Evolutionary conservation across 805 yeast genomes (phyloP), one percentile per base, ranked within the genome.

Genomic region (Lipomyces japonicus): DNA sequence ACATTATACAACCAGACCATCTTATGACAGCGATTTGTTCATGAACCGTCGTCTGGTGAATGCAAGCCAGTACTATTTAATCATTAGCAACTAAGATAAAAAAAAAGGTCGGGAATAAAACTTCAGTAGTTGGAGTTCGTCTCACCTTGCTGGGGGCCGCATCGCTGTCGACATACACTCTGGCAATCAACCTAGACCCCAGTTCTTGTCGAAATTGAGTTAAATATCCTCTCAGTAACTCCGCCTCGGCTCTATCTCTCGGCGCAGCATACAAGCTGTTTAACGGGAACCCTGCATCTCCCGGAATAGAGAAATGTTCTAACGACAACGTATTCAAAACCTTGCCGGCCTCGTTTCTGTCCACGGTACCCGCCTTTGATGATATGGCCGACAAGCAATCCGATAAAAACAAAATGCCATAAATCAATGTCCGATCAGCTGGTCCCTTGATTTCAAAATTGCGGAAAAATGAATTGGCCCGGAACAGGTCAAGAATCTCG

Each of bases 381-480:
- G 78, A 74, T 56, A 93, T 71, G 51, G 80, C 76, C 35, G 82
- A 75, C 51, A 93, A 74, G 69, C 96, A 87, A 64, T 88, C 95
- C 43, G 95, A 86, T 31, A 87, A 80, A 67, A 79, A 93, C 52
- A 93, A 72, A 47, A 93, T 93, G 19, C 98, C 99, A 67, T 93
- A 93, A 61, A 95, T 90, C 52, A 93, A 74, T 9, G 91, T 78
- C 59, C 99, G 77, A 67, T 93, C 99, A 2, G 96, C 84, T 21
- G 95, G 86, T 10, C 96, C 96, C 68, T 88, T 88, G 72, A 93
- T 90, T 71, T 93, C 98, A 67, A 93, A 93, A 74, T 93, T 93
- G 67, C 86, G 85, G 78, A 93, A 93, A 71, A 93, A 91, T 10
- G 96, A 86, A 69, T 93, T 93, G 61, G 97, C 96, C 59, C 98